Base-by-base conservation (phyloP, 169 alveolate genomes). In the Cryptosporidium meleagridis region DNA sequence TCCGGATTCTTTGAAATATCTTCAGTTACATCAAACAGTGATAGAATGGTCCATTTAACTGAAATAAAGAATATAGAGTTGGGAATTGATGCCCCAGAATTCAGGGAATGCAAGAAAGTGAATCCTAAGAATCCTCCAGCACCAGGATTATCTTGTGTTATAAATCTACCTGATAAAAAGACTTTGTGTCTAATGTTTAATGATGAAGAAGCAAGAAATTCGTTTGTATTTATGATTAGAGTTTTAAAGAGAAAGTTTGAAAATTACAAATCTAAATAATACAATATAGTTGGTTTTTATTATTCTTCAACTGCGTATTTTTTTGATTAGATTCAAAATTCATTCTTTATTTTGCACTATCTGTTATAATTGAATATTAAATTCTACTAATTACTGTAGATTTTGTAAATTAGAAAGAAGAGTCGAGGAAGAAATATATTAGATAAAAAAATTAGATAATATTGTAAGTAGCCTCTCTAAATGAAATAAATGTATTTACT, bases 1-100 rank as follows among this genome's bases (percentile, higher is more conserved):
- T 51, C 85, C 70, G 94, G 89, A 3, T 80, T 80, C 51, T 80
- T 80, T 65, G 89, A 80, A 16, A 80, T 80, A 4, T 80, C 89
- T 5, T 80, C 89, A 9, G 89, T 80, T n/a, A 67, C 89, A 16
- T 80, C 89, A 3, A 80, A 80, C 9, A 80, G 68, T 51, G 89
- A 80, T 65, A 59, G 89, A 39, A 80, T 44, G 62, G 89, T 80
- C n/a, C 89, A 80, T 48, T 80, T 80, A 23, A 80, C 89, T 41
- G 75, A 65, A 41, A 80, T 80, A 16, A 80, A 62, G 37, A 67
- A 80, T 44, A 33, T 80, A n/a, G 89, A 39, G 8, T 37, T 80
- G 39, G 89, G 89, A 44, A 80, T 59, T 5, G 89, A 80, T 7
- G 89, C 89, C 29, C 48, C 53, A 29, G 89, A 80, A 33, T 80